Evolutionary conservation across 352 stramenopile species (phyloP).

Genomic region (Pythium phragmitis): DNA sequence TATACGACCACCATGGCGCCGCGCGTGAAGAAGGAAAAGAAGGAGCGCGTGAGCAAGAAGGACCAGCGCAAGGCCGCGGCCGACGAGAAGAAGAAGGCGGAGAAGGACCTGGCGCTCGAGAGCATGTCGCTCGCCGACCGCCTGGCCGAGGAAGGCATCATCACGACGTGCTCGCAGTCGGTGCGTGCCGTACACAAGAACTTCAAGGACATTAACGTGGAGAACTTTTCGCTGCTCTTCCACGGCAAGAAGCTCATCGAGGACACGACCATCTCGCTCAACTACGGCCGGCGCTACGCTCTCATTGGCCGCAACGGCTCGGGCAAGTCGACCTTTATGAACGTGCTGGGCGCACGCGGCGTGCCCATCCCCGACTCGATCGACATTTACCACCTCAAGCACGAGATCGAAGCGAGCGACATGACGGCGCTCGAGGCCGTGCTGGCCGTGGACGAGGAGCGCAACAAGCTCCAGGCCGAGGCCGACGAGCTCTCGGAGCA

Average conservation of each 20-base stretch:
- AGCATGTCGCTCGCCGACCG: constrained; percentile 86
- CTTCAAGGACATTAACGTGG: constrained; percentile 98
- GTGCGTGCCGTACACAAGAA: constrained; percentile 92
- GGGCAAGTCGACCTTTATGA: constrained; percentile 97
- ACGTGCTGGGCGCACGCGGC: constrained; percentile 93
- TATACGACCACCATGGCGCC: constrained; percentile 40
- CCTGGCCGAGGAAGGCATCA: constrained; percentile 93
- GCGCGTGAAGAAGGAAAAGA: constrained; percentile 65
- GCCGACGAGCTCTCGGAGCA: constrained; percentile 91
- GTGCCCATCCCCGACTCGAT: constrained; percentile 95
- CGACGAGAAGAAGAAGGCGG: constrained; percentile 76
- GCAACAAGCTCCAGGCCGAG: constrained; percentile 91
- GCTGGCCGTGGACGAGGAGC: constrained; percentile 94
- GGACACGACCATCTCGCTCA: constrained; percentile 95
- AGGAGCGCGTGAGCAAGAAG: constrained; percentile 70
- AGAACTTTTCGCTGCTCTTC: constrained; percentile 96
- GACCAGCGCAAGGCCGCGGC: constrained; percentile 70
- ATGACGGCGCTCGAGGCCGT: constrained; percentile 95
- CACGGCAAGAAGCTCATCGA: constrained; percentile 96
- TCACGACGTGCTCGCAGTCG: constrained; percentile 94
- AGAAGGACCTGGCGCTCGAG: constrained; percentile 58
- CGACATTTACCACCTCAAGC: constrained; percentile 96
- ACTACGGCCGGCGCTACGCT: constrained; percentile 97
- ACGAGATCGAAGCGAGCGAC: constrained; percentile 95
- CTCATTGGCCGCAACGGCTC: constrained; percentile 96